Percentiles rank a stretch among this genome's conserved stretches.
Evolutionary conservation across 2,329 filamentous ascomycete genomes (phyloP).

Genomic region (Berkeleyomyces basicola): DNA sequence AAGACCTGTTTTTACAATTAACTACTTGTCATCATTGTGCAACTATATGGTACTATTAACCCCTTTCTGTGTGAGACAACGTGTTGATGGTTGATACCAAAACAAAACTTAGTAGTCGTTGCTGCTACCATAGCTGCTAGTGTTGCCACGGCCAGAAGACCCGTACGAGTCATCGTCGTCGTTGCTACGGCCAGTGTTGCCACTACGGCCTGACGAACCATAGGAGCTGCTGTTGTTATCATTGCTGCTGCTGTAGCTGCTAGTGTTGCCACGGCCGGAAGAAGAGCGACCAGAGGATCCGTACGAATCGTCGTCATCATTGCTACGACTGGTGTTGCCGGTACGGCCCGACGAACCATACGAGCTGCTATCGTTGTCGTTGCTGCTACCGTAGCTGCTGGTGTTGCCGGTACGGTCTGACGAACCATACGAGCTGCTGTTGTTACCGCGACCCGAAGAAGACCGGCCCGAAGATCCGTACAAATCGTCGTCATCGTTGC

Average conservation of each 20-base stretch:
- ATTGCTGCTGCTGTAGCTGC: conserved; percentile 14
- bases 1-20: not conserved
- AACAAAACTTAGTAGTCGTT: conserved; percentile 17
- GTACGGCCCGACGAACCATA: conserved; percentile 14
- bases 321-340: not conserved
- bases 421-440: conserved; percentile 6
- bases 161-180: conserved; percentile 16
- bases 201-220: conserved; percentile 10
- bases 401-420: conserved; percentile 14
- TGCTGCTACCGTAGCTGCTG: not conserved
- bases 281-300: conserved; percentile 15
- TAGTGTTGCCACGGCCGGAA: conserved; percentile 15
- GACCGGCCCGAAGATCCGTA: conserved; percentile 16
- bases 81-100: not conserved
- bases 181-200: not conserved
- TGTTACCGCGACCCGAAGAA: conserved; percentile 14
- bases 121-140: conserved; percentile 11
- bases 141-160: conserved; percentile 16
- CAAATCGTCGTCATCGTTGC: conserved; percentile 14
- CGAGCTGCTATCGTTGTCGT: conserved; percentile 7
- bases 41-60: not conserved
- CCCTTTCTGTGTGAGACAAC: not conserved
- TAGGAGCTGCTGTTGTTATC: conserved; percentile 7
- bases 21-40: not conserved
- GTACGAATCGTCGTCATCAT: conserved; percentile 15